Percentiles rank a stretch among this genome's conserved stretches.
Evolutionary conservation across 495 filamentous ascomycete genomes (phyloP).

Genomic region (Penicillium fimorum): DNA sequence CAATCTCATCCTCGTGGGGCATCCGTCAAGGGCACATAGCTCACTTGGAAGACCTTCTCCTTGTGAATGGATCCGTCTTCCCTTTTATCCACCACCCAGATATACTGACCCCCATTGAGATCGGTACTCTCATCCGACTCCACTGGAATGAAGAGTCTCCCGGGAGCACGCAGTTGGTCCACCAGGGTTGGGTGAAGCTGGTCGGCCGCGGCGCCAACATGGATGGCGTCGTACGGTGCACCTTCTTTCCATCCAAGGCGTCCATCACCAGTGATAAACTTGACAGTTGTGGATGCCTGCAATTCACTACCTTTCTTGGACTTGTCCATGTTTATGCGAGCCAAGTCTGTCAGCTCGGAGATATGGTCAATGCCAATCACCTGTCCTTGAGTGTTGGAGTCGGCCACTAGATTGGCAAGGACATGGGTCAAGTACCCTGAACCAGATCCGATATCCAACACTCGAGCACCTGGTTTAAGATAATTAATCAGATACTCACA

Average conservation of each 20-base stretch:
- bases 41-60: conserved; percentile 76
- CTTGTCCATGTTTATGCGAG: conserved; percentile 71
- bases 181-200: conserved; percentile 70
- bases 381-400: conserved; percentile 43
- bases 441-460: conserved; percentile 88
- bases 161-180: conserved; percentile 75
- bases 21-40: conserved; percentile 94
- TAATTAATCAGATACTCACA: conserved; percentile 65
- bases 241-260: conserved; percentile 65
- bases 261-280: conserved; percentile 81
- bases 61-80: conserved; percentile 69
- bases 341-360: conserved; percentile 67
- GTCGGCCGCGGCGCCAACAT: conserved; percentile 86
- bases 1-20: conserved; percentile 46
- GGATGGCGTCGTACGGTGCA: conserved; percentile 83
- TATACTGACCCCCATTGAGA: conserved; percentile 59
- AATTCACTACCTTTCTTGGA: conserved; percentile 61
- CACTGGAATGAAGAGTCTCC: conserved; percentile 85
- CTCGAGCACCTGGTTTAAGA: conserved; percentile 51
- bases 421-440: conserved; percentile 92
- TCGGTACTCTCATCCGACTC: conserved; percentile 48
- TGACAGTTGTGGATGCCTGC: conserved; percentile 58
- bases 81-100: conserved; percentile 91
- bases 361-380: conserved; percentile 92
- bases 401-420: conserved; percentile 73